Evolutionary conservation across 805 yeast species (phyloP), one percentile per base, ranked within the genome.

Genomic region (Brettanomyces sp.): DNA sequence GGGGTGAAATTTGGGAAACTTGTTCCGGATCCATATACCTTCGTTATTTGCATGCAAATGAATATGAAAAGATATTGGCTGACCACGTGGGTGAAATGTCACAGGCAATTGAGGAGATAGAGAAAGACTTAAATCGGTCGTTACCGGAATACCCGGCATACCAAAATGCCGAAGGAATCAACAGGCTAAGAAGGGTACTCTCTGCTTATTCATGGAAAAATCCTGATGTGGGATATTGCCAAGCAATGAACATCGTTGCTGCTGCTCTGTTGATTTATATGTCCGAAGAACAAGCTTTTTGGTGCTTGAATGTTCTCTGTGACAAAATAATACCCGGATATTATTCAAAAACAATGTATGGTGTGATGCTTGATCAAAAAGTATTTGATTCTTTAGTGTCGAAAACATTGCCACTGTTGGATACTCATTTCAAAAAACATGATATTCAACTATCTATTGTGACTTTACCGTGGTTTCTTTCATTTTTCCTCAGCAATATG

Each of bases 1-100:
- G 99, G 53, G 99, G 99, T 36, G 99, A 93, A 58, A 69, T 93
- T 12, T 93, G 99, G 99, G 99, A 93, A 62, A 66, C 87, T 45
- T 78, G 88, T 44, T 79, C 87, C 39, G 99, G 99, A 3, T 82
- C 95, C 0, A 79, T 89, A 71, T 87, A 79, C 57, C 57, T 77
- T 45, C 70, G 98, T 43, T 75, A 80, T 56, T 77, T 77, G 44
- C 70, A 83, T 55, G 73, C 72, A 11, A 76, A 73, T 0, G 79
- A 76, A 41, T 93, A 90, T 62, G 60, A 69, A 39, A 62, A 66
- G 32, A 52, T 90, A 6, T 68, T 89, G 43, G 70, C 68, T 3
- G 81, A 77, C 14, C 80, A 85, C 58, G 72, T 67, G 32, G 85
- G 80, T 4, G 76, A 80, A 47, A 68, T 68, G 1, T 85, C 96